These are phyloP conservation scores for Pichia inconspicua DNA, from an alignment of 1,139 yeast genomes.

Conservation along the genomic window DNA sequence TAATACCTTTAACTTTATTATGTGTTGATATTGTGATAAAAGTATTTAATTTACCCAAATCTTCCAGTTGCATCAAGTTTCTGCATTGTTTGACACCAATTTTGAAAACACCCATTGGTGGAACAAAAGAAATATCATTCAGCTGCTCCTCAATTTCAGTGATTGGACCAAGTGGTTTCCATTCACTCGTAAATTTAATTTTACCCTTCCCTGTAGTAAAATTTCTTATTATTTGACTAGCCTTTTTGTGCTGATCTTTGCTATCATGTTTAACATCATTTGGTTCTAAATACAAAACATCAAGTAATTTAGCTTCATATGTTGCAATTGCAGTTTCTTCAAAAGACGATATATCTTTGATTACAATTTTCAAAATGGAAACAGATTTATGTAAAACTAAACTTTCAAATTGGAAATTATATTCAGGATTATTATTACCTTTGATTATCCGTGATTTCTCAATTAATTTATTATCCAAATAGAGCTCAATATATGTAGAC, in stretches of 20 bases:
- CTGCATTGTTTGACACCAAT: slow-evolving; percentile 49
- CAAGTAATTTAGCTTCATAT: slow-evolving; percentile 42
- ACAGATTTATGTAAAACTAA: slow-evolving; percentile 52
- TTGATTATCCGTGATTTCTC: slow-evolving; percentile 54
- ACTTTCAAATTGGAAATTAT: slow-evolving; percentile 57
- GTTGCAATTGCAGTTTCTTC: slow-evolving; percentile 45
- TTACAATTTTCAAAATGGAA: slow-evolving; percentile 44
- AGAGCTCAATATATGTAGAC: slow-evolving; percentile 65
- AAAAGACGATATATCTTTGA: slow-evolving; percentile 47
- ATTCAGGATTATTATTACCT: slow-evolving; percentile 62
- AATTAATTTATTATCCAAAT: slow-evolving; percentile 42
- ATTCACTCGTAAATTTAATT: slow-evolving; percentile 46
- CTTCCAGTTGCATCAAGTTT: slow-evolving; percentile 52
- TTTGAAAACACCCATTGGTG: slow-evolving; percentile 62
- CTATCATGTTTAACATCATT: slow-evolving; percentile 37
- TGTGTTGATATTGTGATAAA: slow-evolving; percentile 52
- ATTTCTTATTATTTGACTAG: slow-evolving; percentile 23
- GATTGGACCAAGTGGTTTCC: slow-evolving; percentile 65
- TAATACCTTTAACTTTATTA: slow-evolving; percentile 49
- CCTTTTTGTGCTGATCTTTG: neutral
- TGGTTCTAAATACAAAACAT: slow-evolving; percentile 34
- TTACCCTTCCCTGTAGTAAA: slow-evolving; percentile 42
- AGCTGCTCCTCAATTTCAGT: slow-evolving; percentile 35
- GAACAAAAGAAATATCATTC: slow-evolving; percentile 37
- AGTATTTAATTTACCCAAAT: slow-evolving; percentile 68